phyloP scores from a whole-genome alignment of 495 filamentous ascomycete genomes.

The Staphylotrichum tortipilum region DNA sequence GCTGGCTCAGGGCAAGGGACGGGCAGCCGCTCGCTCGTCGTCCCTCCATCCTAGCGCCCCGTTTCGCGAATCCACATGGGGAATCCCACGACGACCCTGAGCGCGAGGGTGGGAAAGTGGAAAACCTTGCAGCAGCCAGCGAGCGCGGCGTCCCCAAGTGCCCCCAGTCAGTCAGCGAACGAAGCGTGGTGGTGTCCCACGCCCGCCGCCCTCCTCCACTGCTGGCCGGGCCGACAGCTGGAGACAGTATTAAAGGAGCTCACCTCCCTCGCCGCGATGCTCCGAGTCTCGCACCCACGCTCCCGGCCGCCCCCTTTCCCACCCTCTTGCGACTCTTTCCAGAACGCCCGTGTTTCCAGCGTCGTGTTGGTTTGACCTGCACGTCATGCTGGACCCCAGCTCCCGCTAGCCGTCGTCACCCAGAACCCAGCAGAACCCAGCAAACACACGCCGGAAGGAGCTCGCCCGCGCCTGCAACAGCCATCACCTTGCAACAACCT shows the following conservation, averaged over 20 bases:
- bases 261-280: slow-evolving; percentile 21
- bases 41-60: slow-evolving; percentile 18
- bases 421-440: too few relatives aligned
- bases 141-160: background rate
- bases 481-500: too few relatives aligned
- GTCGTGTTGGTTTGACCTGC: slow-evolving; percentile 5
- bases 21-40: slow-evolving; percentile 5
- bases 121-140: background rate
- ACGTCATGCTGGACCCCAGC: slow-evolving; percentile 17
- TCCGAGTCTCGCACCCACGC: slow-evolving; percentile 17
- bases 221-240: slow-evolving; percentile 22
- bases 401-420: slow-evolving; percentile 17
- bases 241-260: slow-evolving; percentile 23
- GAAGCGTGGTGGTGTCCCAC: too few relatives aligned
- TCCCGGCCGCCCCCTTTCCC: slow-evolving; percentile 8
- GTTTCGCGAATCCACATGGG: slow-evolving; percentile 15
- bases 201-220: too few relatives aligned
- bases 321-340: background rate
- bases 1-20: background rate
- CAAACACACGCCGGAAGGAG: slow-evolving; percentile 5
- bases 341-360: too few relatives aligned
- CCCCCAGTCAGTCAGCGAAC: too few relatives aligned
- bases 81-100: slow-evolving; percentile 14
- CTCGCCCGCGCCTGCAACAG: slow-evolving; percentile 4
- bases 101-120: too few relatives aligned